Evolutionary conservation across 2,329 filamentous ascomycete genomes (phyloP).

Genomic region (Lasiodiplodia theobromae): DNA sequence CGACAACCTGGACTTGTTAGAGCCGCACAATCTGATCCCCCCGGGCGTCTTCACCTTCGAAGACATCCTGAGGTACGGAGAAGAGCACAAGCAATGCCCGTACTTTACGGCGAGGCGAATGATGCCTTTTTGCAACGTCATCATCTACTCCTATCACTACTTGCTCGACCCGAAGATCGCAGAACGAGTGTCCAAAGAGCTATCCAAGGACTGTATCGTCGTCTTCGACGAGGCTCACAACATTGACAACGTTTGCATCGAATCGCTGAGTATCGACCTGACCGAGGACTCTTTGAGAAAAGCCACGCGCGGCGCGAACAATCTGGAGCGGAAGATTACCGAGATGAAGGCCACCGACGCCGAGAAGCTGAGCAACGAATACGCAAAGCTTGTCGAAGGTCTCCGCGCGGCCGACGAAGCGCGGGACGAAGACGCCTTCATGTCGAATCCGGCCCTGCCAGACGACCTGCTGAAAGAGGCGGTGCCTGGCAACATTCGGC

Average conservation of each 20-base stretch:
- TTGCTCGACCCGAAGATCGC: slow-evolving; percentile 97
- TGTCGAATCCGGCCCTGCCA: slow-evolving; percentile 92
- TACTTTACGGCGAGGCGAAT: slow-evolving; percentile 96
- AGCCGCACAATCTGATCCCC: slow-evolving; percentile 92
- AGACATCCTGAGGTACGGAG: slow-evolving; percentile 84
- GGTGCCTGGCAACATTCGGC: slow-evolving; percentile 92
- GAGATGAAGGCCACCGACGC: slow-evolving; percentile 98
- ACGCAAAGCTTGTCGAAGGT: slow-evolving; percentile 92
- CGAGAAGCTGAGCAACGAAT: slow-evolving; percentile 92
- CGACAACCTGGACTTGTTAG: slow-evolving; percentile 94
- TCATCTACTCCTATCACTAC: slow-evolving; percentile 99
- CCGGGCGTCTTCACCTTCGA: slow-evolving; percentile 97
- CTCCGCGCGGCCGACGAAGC: slow-evolving; percentile 87
- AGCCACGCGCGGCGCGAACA: slow-evolving; percentile 87
- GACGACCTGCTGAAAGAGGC: slow-evolving; percentile 95
- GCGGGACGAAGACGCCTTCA: slow-evolving; percentile 92
- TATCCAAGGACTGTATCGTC: slow-evolving; percentile 97
- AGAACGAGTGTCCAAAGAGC: slow-evolving; percentile 89
- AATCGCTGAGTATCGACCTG: slow-evolving; percentile 94
- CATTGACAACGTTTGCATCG: slow-evolving; percentile 99
- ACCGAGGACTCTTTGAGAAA: slow-evolving; percentile 94
- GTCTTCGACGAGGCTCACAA: slow-evolving; percentile 99
- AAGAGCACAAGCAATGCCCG: slow-evolving; percentile 94
- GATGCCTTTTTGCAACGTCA: slow-evolving; percentile 99
- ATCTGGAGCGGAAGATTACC: slow-evolving; percentile 86